Percentiles rank a stretch among this genome's conserved stretches.
Conservation (phyloP, 345 rosid genomes). For the thale cress (Arabidopsis thaliana) region TAIR10.1 NC_003071.7:10992501-10993000, state of each 20-base stretch:
- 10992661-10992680: not conserved
- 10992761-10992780: not conserved
- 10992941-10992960: not conserved
- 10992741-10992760: not conserved
- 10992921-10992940: not conserved
- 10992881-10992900: not conserved
- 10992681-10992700: no score
- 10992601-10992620: not conserved
- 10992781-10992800: not conserved
- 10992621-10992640: not conserved
- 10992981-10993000: constrained; percentile 42
- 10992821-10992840: not conserved
- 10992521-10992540: not conserved
- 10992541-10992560: not conserved
- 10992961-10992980: constrained; percentile 7
- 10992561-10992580: not conserved
- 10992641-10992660: not conserved
- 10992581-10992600: no score
- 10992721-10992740: not conserved
- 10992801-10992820: not conserved
- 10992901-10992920: not conserved
- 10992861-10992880: not conserved
- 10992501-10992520: not conserved
- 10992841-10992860: not conserved
- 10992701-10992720: not conserved